Evolutionary conservation across 192 early-diverging fungal species (phyloP).

Genomic region (Spizellomyces sp.): DNA sequence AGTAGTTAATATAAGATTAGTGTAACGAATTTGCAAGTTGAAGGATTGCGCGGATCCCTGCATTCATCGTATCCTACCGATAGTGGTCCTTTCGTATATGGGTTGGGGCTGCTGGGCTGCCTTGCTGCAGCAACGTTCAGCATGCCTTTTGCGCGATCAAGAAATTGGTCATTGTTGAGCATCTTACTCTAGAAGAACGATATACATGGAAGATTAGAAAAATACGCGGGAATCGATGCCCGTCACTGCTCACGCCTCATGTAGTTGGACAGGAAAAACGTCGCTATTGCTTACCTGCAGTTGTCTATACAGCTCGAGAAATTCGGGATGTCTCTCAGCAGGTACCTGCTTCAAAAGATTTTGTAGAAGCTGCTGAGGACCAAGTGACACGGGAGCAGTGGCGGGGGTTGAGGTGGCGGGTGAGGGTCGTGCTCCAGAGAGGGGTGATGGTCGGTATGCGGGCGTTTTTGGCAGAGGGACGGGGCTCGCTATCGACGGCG

Average conservation of each 20-base stretch:
- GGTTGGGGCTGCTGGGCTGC: too few species aligned
- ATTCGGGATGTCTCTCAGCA: conserved; percentile 10
- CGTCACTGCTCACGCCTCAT: too few species aligned
- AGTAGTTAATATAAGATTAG: too few species aligned
- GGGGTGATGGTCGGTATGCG: background rate
- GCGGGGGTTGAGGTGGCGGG: background rate
- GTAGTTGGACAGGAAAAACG: too few species aligned
- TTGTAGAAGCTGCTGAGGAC: conserved; percentile 4
- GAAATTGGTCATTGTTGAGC: conserved; percentile 15
- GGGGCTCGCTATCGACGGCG: background rate
- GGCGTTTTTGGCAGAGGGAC: background rate
- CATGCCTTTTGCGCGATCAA: conserved; percentile 19
- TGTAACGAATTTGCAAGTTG: too few species aligned
- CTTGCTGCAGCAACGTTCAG: background rate
- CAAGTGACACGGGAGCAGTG: background rate
- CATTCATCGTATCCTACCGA: too few species aligned
- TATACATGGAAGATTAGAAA: background rate
- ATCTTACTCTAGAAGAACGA: background rate
- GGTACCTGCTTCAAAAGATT: conserved; percentile 18
- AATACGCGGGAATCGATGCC: too few species aligned
- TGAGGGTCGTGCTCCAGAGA: background rate
- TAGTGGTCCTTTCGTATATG: too few species aligned
- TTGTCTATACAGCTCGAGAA: conserved; percentile 15
- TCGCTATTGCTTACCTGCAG: conserved; percentile 3
- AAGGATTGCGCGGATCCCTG: too few species aligned